Evolutionary conservation across 306 rosid genomes (phyloP).

Genomic region (Sindora glabra): DNA sequence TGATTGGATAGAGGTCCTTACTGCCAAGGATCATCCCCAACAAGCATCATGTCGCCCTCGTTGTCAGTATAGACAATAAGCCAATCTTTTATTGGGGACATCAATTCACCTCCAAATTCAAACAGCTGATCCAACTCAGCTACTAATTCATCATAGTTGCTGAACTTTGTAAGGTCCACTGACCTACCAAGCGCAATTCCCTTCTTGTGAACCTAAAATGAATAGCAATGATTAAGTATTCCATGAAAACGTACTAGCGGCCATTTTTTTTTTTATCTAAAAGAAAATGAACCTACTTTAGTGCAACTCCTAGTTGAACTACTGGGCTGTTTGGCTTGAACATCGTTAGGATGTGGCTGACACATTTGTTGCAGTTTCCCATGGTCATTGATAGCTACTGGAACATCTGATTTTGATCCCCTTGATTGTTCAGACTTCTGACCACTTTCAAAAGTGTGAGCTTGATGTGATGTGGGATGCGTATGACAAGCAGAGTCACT

Average conservation of each 20-base stretch:
- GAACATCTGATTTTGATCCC: conserved; percentile 41
- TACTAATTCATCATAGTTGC: conserved; percentile 60
- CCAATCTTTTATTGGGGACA: conserved; percentile 67
- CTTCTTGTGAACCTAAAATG: conserved; percentile 88
- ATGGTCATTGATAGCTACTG: conserved; percentile 28
- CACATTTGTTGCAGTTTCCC: conserved; percentile 31
- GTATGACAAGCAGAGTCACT: conserved; percentile 24
- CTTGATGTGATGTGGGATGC: conserved; percentile 20
- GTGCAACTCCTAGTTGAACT: conserved; percentile 86
- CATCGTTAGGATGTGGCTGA: conserved; percentile 43
- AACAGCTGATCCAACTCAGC: conserved; percentile 76
- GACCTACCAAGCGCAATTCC: conserved; percentile 98
- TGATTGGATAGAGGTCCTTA: conserved; percentile 36
- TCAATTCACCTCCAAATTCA: conserved; percentile 79
- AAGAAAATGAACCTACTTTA: conserved; percentile 37
- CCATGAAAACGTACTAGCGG: not conserved
- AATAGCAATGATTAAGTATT: conserved; percentile 8
- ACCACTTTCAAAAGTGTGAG: conserved; percentile 28
- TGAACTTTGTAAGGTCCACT: conserved; percentile 82
- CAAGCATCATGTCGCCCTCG: conserved; percentile 98
- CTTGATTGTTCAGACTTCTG: conserved; percentile 44
- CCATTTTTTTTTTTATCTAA: not conserved
- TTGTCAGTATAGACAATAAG: conserved; percentile 82
- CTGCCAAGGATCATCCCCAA: conserved; percentile 99
- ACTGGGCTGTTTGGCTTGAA: conserved; percentile 40